phyloP scores from a whole-genome alignment of 2,329 filamentous ascomycete genomes.

The Neonectria magnoliae region DNA sequence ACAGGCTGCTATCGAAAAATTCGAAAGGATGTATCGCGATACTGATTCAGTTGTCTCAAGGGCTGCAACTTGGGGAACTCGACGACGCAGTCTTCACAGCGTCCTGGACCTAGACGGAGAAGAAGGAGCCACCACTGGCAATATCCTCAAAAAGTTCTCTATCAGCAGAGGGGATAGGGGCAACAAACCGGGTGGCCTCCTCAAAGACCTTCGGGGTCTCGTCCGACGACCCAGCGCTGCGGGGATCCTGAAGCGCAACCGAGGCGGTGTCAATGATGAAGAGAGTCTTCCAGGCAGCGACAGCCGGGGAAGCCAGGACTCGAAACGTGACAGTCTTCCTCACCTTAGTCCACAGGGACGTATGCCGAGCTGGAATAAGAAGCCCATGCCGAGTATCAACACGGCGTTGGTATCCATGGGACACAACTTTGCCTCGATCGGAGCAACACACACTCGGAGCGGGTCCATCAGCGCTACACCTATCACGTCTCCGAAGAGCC shows the following conservation, averaged over 20 bases:
- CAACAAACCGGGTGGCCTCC: slow-evolving; percentile 57
- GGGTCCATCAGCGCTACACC: slow-evolving; percentile 68
- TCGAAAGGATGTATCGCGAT: slow-evolving; percentile 62
- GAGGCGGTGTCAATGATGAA: slow-evolving; percentile 52
- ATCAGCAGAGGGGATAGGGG: slow-evolving; percentile 59
- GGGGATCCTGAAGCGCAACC: slow-evolving; percentile 58
- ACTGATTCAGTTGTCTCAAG: slow-evolving; percentile 69
- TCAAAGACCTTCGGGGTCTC: slow-evolving; percentile 62
- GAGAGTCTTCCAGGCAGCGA: slow-evolving; percentile 37
- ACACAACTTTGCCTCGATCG: slow-evolving; percentile 64
- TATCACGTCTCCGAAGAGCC: slow-evolving; percentile 64
- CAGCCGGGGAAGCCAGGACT: slow-evolving; percentile 43
- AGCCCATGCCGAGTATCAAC: slow-evolving; percentile 65
- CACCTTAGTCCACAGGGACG: slow-evolving; percentile 62
- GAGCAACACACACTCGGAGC: slow-evolving; percentile 65
- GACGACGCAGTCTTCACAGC: slow-evolving; percentile 71
- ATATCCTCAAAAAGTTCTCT: slow-evolving; percentile 70
- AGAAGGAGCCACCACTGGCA: slow-evolving; percentile 67
- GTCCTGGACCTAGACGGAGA: slow-evolving; percentile 64
- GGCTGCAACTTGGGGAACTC: slow-evolving; percentile 76
- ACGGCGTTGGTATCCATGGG: slow-evolving; percentile 67
- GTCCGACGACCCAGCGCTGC: slow-evolving; percentile 61
- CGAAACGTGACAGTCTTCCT: slow-evolving; percentile 55
- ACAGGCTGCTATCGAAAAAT: slow-evolving; percentile 63
- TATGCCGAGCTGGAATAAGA: slow-evolving; percentile 63